These are phyloP conservation scores for Fonsecaea nubica DNA, from an alignment of 2,329 filamentous ascomycete genomes.

Conservation along the genomic window DNA sequence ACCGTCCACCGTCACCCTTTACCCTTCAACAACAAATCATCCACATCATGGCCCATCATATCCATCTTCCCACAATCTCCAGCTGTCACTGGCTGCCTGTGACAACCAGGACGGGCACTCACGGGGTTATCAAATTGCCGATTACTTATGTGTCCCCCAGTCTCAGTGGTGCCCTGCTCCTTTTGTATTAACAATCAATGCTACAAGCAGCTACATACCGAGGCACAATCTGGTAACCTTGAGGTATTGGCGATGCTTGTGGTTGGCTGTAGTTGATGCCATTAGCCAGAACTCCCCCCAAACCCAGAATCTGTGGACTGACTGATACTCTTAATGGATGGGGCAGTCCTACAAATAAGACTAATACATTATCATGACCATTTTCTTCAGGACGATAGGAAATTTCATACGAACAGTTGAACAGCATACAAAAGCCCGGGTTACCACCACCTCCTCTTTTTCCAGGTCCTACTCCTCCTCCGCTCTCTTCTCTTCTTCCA, in stretches of 20 bases:
- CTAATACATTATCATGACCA: slow-evolving; percentile 10
- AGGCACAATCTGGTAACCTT: not conserved
- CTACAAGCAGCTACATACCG: not conserved
- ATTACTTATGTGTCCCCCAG: not conserved
- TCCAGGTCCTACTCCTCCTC: not conserved
- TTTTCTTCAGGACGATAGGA: not conserved
- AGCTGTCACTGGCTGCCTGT: not conserved
- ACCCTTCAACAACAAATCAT: no score
- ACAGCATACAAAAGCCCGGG: not conserved
- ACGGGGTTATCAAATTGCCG: not conserved
- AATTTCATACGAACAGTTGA: not conserved
- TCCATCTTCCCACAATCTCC: not conserved
- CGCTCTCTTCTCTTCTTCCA: not conserved
- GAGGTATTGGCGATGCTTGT: not conserved
- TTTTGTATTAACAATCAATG: slow-evolving; percentile 3
- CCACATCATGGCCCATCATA: not conserved
- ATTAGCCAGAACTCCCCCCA: not conserved
- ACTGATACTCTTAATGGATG: slow-evolving; percentile 6
- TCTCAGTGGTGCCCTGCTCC: not conserved
- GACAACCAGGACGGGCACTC: not conserved
- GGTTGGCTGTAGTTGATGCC: not conserved
- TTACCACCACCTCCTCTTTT: not conserved
- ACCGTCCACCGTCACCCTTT: no score
- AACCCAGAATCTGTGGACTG: not conserved
- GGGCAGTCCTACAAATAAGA: not conserved